A percentile compares a stretch with the other conserved stretches of the same genome.
Conservation (phyloP, 768 basidiomycete genomes). For the Phylloporus arenicola region DNA sequence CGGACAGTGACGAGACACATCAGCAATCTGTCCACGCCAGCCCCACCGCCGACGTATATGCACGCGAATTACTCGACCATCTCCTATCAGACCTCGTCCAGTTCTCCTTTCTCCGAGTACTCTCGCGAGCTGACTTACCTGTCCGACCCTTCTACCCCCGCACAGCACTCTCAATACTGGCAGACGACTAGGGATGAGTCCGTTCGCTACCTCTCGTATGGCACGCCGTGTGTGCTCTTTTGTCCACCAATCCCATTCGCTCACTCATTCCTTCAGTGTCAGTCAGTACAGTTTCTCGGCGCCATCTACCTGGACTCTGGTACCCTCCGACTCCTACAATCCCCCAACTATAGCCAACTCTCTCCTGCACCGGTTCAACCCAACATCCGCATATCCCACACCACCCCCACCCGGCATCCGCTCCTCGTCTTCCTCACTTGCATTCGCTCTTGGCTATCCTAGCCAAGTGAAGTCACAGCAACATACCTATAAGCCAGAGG, state of each 20-base stretch:
- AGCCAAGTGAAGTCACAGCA: conserved; percentile 23
- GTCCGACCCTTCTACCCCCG: conserved; percentile 40
- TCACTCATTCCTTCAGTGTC: conserved; percentile 13
- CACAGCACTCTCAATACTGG: conserved; percentile 57
- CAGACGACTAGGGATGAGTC: conserved; percentile 56
- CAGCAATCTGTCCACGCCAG: conserved; percentile 50
- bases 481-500: conserved; percentile 43
- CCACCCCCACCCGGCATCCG: conserved; percentile 60
- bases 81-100: conserved; percentile 33
- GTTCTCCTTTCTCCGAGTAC: conserved; percentile 65
- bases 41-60: conserved; percentile 58
- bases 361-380: conserved; percentile 55
- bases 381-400: conserved; percentile 65
- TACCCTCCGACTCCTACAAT: conserved; percentile 44
- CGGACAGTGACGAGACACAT: conserved; percentile 63
- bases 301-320: conserved; percentile 39
- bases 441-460: conserved; percentile 59
- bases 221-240: conserved; percentile 40
- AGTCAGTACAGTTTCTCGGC: conserved; percentile 27
- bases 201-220: conserved; percentile 52
- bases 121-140: conserved; percentile 56
- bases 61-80: conserved; percentile 39
- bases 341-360: conserved; percentile 58
- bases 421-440: conserved; percentile 69
- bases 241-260: neutral